Evolutionary conservation across 768 basidiomycete species (phyloP).

Genomic region (Coprinellus micaceus): DNA sequence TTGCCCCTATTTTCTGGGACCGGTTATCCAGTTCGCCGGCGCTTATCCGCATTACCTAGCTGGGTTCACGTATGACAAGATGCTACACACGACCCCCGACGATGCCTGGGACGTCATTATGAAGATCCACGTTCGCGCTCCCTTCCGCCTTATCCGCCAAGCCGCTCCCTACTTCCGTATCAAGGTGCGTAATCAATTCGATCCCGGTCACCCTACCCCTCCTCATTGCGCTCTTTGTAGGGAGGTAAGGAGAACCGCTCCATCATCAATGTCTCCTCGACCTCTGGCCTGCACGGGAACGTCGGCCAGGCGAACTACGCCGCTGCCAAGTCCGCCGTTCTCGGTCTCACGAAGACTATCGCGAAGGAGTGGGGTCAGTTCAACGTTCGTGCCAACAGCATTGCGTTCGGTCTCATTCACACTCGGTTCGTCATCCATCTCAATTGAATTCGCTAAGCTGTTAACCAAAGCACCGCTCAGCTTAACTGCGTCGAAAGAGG

Average conservation of each 20-base stretch:
- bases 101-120: slow-evolving; percentile 78
- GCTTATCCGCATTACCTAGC: slow-evolving; percentile 31
- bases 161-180: slow-evolving; percentile 83
- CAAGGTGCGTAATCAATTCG: slow-evolving; percentile 41
- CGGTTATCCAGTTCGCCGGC: background rate
- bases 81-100: slow-evolving; percentile 85
- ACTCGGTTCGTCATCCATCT: slow-evolving; percentile 48
- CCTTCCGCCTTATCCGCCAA: slow-evolving; percentile 79
- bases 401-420: slow-evolving; percentile 75
- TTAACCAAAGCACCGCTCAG: too few species aligned
- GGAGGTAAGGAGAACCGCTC: slow-evolving; percentile 63
- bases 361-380: slow-evolving; percentile 86
- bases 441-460: background rate
- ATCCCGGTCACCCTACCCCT: too few species aligned
- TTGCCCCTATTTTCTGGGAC: background rate
- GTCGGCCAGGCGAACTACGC: slow-evolving; percentile 85
- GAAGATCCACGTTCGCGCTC: slow-evolving; percentile 82
- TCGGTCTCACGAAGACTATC: slow-evolving; percentile 81
- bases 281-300: slow-evolving; percentile 81
- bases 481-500: slow-evolving; percentile 77
- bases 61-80: slow-evolving; percentile 80
- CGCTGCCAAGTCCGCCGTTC: slow-evolving; percentile 72
- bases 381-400: slow-evolving; percentile 77
- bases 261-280: slow-evolving; percentile 80
- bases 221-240: too few species aligned